Base-by-base conservation (phyloP, 2,329 filamentous ascomycete species). In the Fusarium mundagurra region DNA sequence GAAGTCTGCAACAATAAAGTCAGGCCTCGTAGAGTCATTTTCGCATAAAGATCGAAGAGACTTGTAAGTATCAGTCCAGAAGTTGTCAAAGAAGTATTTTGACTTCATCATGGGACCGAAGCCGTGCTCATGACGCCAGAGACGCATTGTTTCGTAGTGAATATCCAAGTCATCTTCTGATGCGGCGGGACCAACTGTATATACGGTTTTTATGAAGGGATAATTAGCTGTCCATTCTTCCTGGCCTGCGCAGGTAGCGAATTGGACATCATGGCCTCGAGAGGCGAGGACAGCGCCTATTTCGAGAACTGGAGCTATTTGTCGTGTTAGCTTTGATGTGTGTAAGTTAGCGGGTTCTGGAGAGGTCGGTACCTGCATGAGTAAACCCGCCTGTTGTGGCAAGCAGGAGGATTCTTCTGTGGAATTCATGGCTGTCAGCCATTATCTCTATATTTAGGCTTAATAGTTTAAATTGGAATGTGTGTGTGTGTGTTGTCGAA, bases 1-100 rank as follows among this genome's bases (percentile, higher is more conserved):
- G 78, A 84, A 86, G 60, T 86, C 84, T 0, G 83, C 82, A 6
- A 86, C 63, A 31, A 86, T 83, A 61, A 86, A 80, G 69, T 82
- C 80, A 0, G 84, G 84, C 18, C 76, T 73, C 5, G 74, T 79
- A 3, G 63, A 71, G 10, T 69, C 57, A 47, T 79, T 60, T 13
- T 50, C 24, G 20, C 74, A 75, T 1, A 81, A 22, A 3, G n/a
- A 39, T 3, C 55, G 60, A 7, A 81, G 65, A 8, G 67, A 61
- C 3, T 61, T 70, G 38, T 79, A 78, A 29, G 76, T 80, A 14
- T 79, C 67, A 14, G 80, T 77, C 83, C 83, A 85, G 68, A 80
- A 81, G 2, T 79, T 79, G 58, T 85, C 83, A 60, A 83, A 83
- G 45, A 82, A 74, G 41, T 78, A 79, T 63, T 84, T 85, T n/a